These are phyloP conservation scores for Coniosporium tulheliwenetii DNA, from an alignment of 2,329 filamentous ascomycete species.

Conservation along the genomic window DNA sequence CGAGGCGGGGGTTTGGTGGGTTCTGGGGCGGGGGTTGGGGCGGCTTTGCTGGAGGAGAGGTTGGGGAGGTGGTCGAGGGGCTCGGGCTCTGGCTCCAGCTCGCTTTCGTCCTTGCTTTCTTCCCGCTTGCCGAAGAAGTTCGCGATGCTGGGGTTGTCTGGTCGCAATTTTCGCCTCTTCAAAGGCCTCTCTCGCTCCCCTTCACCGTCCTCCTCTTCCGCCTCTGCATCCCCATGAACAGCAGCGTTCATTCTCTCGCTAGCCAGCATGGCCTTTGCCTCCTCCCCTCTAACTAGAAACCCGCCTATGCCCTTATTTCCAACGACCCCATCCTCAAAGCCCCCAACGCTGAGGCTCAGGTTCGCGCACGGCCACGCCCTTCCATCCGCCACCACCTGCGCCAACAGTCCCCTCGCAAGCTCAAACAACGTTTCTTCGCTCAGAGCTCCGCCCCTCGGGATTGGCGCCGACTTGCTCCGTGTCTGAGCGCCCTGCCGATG, in stretches of 20 bases:
- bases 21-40: no score
- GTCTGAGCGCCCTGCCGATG: conserved; percentile 60
- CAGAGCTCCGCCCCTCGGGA: conserved; percentile 59
- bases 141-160: conserved; percentile 15
- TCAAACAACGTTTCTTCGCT: conserved; percentile 59
- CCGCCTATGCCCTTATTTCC: conserved; percentile 75
- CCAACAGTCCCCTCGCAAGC: conserved; percentile 59
- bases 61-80: neutral
- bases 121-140: conserved; percentile 16
- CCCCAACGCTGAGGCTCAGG: conserved; percentile 73
- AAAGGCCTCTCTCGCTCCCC: conserved; percentile 10
- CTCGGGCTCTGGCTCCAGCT: conserved; percentile 1
- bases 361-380: conserved; percentile 84
- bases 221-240: conserved; percentile 6
- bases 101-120: conserved; percentile 8
- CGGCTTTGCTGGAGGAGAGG: no score
- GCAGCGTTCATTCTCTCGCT: conserved; percentile 2
- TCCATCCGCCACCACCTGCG: conserved; percentile 64
- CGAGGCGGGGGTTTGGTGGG: no score
- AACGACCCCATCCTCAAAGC: conserved; percentile 74
- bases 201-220: conserved; percentile 6
- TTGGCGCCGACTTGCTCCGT: conserved; percentile 59
- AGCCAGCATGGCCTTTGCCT: conserved; percentile 32
- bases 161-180: conserved; percentile 17
- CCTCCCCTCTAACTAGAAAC: conserved; percentile 59